Evolutionary conservation across 768 basidiomycete species (phyloP).

Genomic region (Guyanaporus albipodus): DNA sequence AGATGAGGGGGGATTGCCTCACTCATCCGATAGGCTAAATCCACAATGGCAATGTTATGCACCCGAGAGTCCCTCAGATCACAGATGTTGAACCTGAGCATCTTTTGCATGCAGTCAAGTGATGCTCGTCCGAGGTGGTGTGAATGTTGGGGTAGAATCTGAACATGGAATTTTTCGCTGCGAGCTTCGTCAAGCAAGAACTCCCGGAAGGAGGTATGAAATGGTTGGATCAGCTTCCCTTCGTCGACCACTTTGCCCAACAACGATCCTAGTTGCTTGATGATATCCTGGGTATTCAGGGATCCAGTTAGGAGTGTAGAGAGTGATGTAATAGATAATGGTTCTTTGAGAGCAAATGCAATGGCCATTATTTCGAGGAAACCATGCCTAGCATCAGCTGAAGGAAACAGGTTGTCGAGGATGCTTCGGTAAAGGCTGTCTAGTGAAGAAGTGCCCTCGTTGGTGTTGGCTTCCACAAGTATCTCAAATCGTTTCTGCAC

Average conservation of each 20-base stretch:
- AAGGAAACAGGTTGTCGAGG: conserved; percentile 11
- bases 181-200: conserved; percentile 27
- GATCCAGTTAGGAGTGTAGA: conserved; percentile 10
- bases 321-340: conserved; percentile 15
- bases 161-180: conserved; percentile 20
- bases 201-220: conserved; percentile 37
- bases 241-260: conserved; percentile 17
- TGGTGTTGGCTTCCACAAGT: conserved; percentile 5
- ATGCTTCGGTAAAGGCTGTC: conserved; percentile 22
- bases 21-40: conserved; percentile 15
- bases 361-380: conserved; percentile 23
- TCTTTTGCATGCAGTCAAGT: conserved; percentile 29
- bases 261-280: conserved; percentile 21
- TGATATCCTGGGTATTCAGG: conserved; percentile 10
- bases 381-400: conserved; percentile 1
- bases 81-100: conserved; percentile 40
- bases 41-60: conserved; percentile 25
- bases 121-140: conserved; percentile 24
- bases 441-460: conserved; percentile 6
- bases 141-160: conserved; percentile 10
- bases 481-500: conserved; percentile 10
- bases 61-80: conserved; percentile 32
- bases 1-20: conserved; percentile 28
- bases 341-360: conserved; percentile 17
- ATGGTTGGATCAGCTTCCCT: conserved; percentile 22